Evolutionary conservation across 208 protist genomes (phyloP), one percentile per base, ranked within the genome.

Genomic region (Trypanosoma conorhini): DNA sequence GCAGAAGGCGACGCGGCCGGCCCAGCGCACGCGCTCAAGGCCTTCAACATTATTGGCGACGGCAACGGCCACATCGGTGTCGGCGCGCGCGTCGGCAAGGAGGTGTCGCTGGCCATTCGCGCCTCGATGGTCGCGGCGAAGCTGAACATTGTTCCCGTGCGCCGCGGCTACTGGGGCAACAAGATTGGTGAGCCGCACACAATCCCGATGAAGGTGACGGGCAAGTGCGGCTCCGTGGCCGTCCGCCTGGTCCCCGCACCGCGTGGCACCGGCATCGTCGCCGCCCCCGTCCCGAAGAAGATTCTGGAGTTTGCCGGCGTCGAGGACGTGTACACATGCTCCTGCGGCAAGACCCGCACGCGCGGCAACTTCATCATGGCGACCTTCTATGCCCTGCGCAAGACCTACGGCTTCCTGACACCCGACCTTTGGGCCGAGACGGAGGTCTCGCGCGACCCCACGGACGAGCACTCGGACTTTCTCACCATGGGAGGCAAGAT

Each of bases 341-440:
- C 98, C 21, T 76, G 70, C 59, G 99, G 99, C 76, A 90, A 97
- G 75, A 99, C 99, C 70, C 92, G 93, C 74, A 99, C 99, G 71
- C 85, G 98, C 54, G 98, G 98, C 80, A 99, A 99, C 98, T 99
- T 99, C 82, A 97, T 99, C 83, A 99, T 98, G 87, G 99, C 99
- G 73, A 98, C 97, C 60, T 99, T 99, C 90, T 83, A 92, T 69
- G 99, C 99, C 66, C 82, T 99, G 55, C 80, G 79, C 76, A 92
- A 94, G 78, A 99, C 99, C 55, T 99, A 99, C 87, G 87, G 80
- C 52, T 99, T 99, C 94, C 89, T 99, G 61, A 99, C 99, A 50
- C 99, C 99, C 50, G 98, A 99, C 69, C 84, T 99, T 33, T 99
- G 99, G 99, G 84, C 83, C 4, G 85, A 91, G 65, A 98, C 82